Evolutionary conservation across 1,284 basidiomycete genomes (phyloP), one percentile per base, ranked within the genome.

Genomic region (Cryptococcus sp.): DNA sequence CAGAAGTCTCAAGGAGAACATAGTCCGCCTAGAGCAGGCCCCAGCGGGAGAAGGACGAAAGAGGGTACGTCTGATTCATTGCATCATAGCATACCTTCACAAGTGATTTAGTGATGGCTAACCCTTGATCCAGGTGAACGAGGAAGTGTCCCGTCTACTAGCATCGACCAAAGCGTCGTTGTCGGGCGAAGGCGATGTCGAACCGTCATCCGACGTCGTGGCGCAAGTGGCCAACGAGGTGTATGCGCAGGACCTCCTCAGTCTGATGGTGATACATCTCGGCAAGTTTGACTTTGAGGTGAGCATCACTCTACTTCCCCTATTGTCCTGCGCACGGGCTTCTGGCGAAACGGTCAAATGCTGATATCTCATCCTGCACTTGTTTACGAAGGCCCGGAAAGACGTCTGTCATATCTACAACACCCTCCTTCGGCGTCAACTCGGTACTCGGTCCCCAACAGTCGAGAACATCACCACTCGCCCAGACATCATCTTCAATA

Each of bases 381-480:
- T 8, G 25, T 8, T 15, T n/a, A 45, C 15, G 42, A 10, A 82
- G 81, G 82, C 83, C 5, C 79, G 82, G 51, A 99, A 99, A 80
- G 96, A 99, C 71, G 92, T 95, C 31, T 91, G 94, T 0, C 91
- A 94, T 78, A 95, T 99, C 71, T 98, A 96, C 84, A 95, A 91
- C 80, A 90, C 90, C 67, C 86, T 99, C n/a, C 83, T 99, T 3
- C 86, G 94, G 54, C 84, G 96, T 49, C 93, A 96, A 79, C 96
- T 99, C 66, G 96, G 96, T 27, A 84, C 88, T 3, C 86, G 95
- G 23, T 89, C 86, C 77, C 96, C 96, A 10, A 99, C 95, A 0
- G 94, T 99, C 45, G 96, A 99, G 69, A 93, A 96, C 71, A 85
- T 99, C 17, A 83, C 85, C 31, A 85, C 86, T 31, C 89, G 90